Evolutionary conservation across 495 filamentous ascomycete genomes (phyloP), one percentile per base, ranked within the genome.

Genomic region (Schizothecium vesticola): DNA sequence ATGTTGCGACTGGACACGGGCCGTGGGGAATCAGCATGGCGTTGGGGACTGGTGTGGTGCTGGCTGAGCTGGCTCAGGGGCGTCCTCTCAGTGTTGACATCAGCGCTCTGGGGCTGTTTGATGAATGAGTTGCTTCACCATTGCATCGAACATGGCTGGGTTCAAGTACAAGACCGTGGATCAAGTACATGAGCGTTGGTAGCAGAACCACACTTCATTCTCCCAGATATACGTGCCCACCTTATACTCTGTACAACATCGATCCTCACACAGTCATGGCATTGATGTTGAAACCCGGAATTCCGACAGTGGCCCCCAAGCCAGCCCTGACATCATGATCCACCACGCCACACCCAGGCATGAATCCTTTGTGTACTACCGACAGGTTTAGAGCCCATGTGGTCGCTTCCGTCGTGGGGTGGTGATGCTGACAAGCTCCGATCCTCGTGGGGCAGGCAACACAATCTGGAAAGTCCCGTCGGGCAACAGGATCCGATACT

Each of bases 1-100:
- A 86, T 73, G 72, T 94, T 23, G 88, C 88, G 1, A 79, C 89
- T 10, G 92, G 92, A 0, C 91, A 94, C 80, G 89, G 90, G 1
- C 86, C 89, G 12, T 91, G 89, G 89, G 89, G 90, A 0, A 91
- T 91, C 22, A 82, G 81, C 51, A 67, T 87, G 71, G 81, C 82
- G 60, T 72, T 91, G 59, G 90, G 89, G 33, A 91, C 88, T n/a
- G 89, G 90, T 1, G 83, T 82, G 61, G 84, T 89, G n/a, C 73
- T 91, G 71, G 85, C 85, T 3, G 86, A 89, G 77, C 82, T 91
- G 85, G 80, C 89, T 13, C 76, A 81, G 70, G 87, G 86, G 2
- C 72, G 78, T 61, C 69, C 74, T 62, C 74, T 80, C 19, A 83
- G 80, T 51, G 85, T 77, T 1, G 85, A 87, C 78, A 77, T 91